Evolutionary conservation across 768 basidiomycete genomes (phyloP).

Genomic region (Asterophora lycoperdoides): DNA sequence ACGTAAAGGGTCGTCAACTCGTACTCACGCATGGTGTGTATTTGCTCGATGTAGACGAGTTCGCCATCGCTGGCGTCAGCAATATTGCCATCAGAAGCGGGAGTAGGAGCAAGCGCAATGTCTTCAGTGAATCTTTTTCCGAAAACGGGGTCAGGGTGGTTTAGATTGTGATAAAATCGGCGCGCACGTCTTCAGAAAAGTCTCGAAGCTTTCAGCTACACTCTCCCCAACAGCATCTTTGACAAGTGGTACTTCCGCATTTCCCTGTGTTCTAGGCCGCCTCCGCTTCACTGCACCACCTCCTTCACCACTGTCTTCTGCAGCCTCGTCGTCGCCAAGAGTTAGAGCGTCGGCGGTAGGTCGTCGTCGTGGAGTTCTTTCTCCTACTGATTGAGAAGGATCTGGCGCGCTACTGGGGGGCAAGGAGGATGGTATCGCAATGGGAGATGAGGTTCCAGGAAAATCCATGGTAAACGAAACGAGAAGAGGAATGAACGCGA

Average conservation of each 20-base stretch:
- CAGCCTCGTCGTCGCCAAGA: slow-evolving; percentile 53
- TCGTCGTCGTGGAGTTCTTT: slow-evolving; percentile 35
- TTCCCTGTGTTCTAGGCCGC: slow-evolving; percentile 46
- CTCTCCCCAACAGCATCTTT: slow-evolving; percentile 95
- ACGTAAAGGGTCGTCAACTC: slow-evolving; percentile 95
- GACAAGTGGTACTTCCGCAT: slow-evolving; percentile 77
- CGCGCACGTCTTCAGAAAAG: slow-evolving; percentile 85
- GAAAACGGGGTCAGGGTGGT: slow-evolving; percentile 12
- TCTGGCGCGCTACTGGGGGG: slow-evolving; percentile 48
- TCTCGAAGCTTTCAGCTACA: slow-evolving; percentile 87
- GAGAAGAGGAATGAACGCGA: slow-evolving; percentile 28
- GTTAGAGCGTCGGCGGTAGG: slow-evolving; percentile 50
- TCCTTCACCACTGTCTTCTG: slow-evolving; percentile 35
- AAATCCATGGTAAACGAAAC: slow-evolving; percentile 43
- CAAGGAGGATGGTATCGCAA: slow-evolving; percentile 46
- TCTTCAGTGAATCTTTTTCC: slow-evolving; percentile 76
- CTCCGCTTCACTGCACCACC: slow-evolving; percentile 34
- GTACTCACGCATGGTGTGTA: slow-evolving; percentile 92
- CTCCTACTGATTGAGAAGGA: slow-evolving; percentile 28
- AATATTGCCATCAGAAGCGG: slow-evolving; percentile 65
- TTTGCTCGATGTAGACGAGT: slow-evolving; percentile 85
- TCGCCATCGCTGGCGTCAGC: slow-evolving; percentile 56
- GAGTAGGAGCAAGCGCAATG: slow-evolving; percentile 74
- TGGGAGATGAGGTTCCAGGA: slow-evolving; percentile 56
- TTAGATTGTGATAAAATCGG: slow-evolving; percentile 1